Percentiles rank a stretch among this genome's conserved stretches.
These are phyloP conservation scores for Cyclocybe aegerita DNA, from an alignment of 768 basidiomycete species.

Conservation along the genomic window DNA sequence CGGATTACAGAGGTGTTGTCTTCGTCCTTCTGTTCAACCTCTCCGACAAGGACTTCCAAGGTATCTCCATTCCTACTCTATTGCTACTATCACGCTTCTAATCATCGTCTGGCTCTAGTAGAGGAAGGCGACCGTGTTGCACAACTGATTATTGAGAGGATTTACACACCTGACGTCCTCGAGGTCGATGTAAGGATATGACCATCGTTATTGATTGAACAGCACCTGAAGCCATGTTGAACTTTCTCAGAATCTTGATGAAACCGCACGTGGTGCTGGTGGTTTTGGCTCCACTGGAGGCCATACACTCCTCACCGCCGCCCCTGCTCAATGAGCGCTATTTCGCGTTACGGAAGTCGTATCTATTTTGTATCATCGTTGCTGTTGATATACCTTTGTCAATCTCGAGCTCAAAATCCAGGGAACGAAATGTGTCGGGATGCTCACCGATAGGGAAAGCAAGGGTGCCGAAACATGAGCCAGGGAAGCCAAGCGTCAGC, in stretches of 20 bases:
- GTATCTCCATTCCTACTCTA: slow-evolving; percentile 32
- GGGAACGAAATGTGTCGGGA: too few relatives aligned
- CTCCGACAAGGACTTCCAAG: slow-evolving; percentile 85
- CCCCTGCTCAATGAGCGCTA: slow-evolving; percentile 8
- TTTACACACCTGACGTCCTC: slow-evolving; percentile 79
- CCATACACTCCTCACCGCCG: slow-evolving; percentile 47
- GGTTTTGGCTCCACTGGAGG: slow-evolving; percentile 98
- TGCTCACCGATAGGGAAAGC: too few relatives aligned
- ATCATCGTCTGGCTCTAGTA: slow-evolving; percentile 46
- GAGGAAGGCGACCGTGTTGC: slow-evolving; percentile 94
- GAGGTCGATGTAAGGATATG: slow-evolving; percentile 74
- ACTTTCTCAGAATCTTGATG: slow-evolving; percentile 67
- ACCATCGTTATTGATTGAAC: slow-evolving; percentile 7
- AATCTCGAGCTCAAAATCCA: neutral
- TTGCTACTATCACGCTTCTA: neutral
- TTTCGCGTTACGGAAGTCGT: slow-evolving; percentile 6
- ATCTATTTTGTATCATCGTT: slow-evolving; percentile 6
- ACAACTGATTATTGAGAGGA: slow-evolving; percentile 90
- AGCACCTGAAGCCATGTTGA: neutral
- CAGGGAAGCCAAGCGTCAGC: neutral
- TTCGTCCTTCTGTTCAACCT: slow-evolving; percentile 93
- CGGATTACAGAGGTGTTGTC: slow-evolving; percentile 91
- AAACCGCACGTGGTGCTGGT: slow-evolving; percentile 78
- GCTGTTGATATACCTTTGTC: neutral
- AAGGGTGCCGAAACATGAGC: neutral